Evolutionary conservation across 192 early-diverging fungal species (phyloP), one percentile per base, ranked within the genome.

Genomic region (Podila verticillata): DNA sequence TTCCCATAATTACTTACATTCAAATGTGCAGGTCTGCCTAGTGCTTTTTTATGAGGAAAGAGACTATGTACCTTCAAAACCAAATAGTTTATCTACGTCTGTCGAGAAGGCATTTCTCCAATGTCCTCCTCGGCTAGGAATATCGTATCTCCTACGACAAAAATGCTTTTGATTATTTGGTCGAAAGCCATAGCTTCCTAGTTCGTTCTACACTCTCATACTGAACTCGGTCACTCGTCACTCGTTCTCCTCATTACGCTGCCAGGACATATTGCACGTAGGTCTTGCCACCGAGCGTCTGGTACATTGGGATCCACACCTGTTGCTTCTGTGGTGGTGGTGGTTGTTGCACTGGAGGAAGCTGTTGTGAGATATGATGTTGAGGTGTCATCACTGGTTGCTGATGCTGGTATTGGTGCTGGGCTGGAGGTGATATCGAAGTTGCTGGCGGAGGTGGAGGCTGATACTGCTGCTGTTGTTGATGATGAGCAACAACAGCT

Each of bases 271-370:
- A 79, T 28, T 79, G 69, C 0, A 79, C 75, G n/a, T 79, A 79
- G 3, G 61, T 63, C 32, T 72, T 79, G 57, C 69, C 69, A 15
- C 26, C 22, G 0, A 68, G 28, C 2, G 64, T 66, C 30, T 79
- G 75, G 28, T 79, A 79, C 57, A 72, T 68, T 0, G 75, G 75
- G 13, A 79, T 67, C 75, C 75, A 79, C 28, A 79, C 60, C 29
- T 79, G 75, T 39, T 79, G 75, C 69, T 72, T 79, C 22, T 35
- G 67, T 3, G 68, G 63, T 7, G n/a, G 56, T 12, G 39, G 65
- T 20, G 17, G 66, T 29, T 48, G 63, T 47, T 44, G 64, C 28
- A 28, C 29, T 30, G 61, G 70, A 24, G 63, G 70, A 24, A 57
- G 54, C 49, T 63, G 62, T 57, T 74, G 72, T 10, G 57, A n/a